phyloP scores from a whole-genome alignment of 2,329 filamentous ascomycete genomes.

The Fusarium pseudoanthophilum region DNA sequence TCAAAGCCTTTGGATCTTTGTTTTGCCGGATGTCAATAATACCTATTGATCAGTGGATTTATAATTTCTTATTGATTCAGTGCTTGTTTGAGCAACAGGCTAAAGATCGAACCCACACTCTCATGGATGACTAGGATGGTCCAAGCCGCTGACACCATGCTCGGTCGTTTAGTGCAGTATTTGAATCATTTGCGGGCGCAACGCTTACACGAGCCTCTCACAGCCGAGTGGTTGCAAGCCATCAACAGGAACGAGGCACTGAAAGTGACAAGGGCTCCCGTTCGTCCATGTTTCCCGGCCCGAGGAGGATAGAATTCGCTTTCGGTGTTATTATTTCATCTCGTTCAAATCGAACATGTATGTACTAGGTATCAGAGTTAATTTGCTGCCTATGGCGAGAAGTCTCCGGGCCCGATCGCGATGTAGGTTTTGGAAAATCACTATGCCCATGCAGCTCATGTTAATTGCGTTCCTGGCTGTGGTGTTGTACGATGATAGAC shows the following conservation, averaged over 20 bases:
- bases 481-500: not conserved
- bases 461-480: not conserved
- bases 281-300: slow-evolving; percentile 28
- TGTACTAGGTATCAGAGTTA: not conserved
- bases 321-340: slow-evolving; percentile 23
- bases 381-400: not conserved
- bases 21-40: slow-evolving; percentile 21
- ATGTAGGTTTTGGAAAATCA: not conserved
- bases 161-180: slow-evolving; percentile 37
- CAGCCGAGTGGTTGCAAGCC: slow-evolving; percentile 24
- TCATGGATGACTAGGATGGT: slow-evolving; percentile 18
- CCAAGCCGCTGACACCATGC: slow-evolving; percentile 43
- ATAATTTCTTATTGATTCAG: not conserved
- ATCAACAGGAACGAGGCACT: slow-evolving; percentile 32
- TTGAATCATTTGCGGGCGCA: slow-evolving; percentile 46
- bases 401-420: not conserved
- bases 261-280: slow-evolving; percentile 24
- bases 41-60: slow-evolving; percentile 13
- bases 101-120: slow-evolving; percentile 33
- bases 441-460: not conserved
- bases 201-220: slow-evolving; percentile 39
- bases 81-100: slow-evolving; percentile 16
- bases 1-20: slow-evolving; percentile 29
- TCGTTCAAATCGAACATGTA: not conserved
- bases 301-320: slow-evolving; percentile 12